These are phyloP conservation scores for Agrostemma githago DNA, from an alignment of 148 eudicot genomes.

Conservation along the genomic window DNA sequence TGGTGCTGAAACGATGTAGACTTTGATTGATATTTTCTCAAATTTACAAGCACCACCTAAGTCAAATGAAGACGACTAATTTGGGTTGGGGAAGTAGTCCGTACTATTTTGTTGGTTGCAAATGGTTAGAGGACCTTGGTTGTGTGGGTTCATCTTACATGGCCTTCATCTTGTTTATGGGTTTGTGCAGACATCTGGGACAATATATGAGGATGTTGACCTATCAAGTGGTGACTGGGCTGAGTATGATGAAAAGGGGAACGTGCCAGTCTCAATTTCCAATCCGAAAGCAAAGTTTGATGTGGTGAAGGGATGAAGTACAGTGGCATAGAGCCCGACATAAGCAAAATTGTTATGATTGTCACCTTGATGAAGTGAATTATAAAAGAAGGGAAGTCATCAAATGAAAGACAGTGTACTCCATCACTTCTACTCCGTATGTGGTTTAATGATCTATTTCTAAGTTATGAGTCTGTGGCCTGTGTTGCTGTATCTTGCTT, in stretches of 20 bases:
- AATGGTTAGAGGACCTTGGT: neutral
- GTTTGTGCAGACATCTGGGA: conserved; percentile 54
- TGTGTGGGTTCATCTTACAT: neutral
- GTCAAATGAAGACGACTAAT: no score
- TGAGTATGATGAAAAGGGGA: conserved; percentile 51
- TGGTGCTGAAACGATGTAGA: no score
- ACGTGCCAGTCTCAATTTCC: conserved; percentile 69
- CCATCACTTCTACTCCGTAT: neutral
- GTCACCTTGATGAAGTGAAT: conserved; percentile 10
- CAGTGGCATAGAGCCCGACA: neutral
- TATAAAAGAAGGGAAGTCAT: conserved; percentile 1
- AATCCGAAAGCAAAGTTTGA: conserved; percentile 48
- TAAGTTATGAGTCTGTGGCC: neutral
- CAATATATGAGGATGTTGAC: conserved; percentile 52
- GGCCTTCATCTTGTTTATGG: conserved; percentile 7
- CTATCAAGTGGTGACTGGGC: conserved; percentile 37
- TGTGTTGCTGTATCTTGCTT: neutral
- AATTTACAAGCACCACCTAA: no score
- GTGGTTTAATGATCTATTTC: neutral
- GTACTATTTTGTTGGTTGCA: no score
- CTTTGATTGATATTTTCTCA: no score
- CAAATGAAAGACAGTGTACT: neutral
- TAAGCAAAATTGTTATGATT: neutral
- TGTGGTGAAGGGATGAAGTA: conserved; percentile 36
- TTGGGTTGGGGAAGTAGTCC: no score